A percentile compares a stretch with the other conserved stretches of the same genome.
Conservation (phyloP, 805 yeast genomes). For the Suhomyces canberraensis region DNA sequence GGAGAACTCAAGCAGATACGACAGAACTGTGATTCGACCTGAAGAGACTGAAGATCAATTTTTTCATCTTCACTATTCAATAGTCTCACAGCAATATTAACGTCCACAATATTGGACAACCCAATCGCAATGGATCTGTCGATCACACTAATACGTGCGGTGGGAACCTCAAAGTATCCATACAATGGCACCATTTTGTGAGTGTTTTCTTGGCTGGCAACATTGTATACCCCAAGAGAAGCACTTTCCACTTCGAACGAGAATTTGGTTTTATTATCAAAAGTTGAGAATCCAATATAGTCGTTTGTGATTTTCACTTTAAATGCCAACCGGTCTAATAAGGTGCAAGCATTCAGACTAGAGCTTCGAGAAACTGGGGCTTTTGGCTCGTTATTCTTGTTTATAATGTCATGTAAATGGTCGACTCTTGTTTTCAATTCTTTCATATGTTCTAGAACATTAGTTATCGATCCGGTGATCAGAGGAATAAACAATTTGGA, state of each 20-base stretch:
- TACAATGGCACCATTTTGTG: slow-evolving; percentile 21
- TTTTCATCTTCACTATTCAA: slow-evolving; percentile 22
- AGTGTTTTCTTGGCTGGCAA: slow-evolving; percentile 12
- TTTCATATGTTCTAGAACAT: slow-evolving; percentile 8
- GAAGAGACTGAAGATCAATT: slow-evolving; percentile 42
- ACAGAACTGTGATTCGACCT: slow-evolving; percentile 56
- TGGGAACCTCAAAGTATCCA: slow-evolving; percentile 43
- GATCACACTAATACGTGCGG: slow-evolving; percentile 38
- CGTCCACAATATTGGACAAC: slow-evolving; percentile 43
- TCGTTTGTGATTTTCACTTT: slow-evolving; percentile 26
- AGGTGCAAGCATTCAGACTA: not conserved
- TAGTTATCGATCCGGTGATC: slow-evolving; percentile 15
- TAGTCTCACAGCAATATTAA: slow-evolving; percentile 43
- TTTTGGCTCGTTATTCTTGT: not conserved
- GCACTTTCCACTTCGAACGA: slow-evolving; percentile 36
- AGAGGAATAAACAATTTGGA: slow-evolving; percentile 28
- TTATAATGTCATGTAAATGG: not conserved
- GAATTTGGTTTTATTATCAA: slow-evolving; percentile 28
- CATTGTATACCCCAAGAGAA: slow-evolving; percentile 20
- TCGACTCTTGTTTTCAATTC: slow-evolving; percentile 6
- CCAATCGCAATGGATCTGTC: slow-evolving; percentile 37
- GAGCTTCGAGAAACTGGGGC: not conserved
- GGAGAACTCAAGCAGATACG: slow-evolving; percentile 57
- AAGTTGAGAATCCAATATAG: slow-evolving; percentile 35
- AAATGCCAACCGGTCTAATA: slow-evolving; percentile 16